Conservation (phyloP, 805 yeast species). For the Metschnikowia vanudenii region DNA sequence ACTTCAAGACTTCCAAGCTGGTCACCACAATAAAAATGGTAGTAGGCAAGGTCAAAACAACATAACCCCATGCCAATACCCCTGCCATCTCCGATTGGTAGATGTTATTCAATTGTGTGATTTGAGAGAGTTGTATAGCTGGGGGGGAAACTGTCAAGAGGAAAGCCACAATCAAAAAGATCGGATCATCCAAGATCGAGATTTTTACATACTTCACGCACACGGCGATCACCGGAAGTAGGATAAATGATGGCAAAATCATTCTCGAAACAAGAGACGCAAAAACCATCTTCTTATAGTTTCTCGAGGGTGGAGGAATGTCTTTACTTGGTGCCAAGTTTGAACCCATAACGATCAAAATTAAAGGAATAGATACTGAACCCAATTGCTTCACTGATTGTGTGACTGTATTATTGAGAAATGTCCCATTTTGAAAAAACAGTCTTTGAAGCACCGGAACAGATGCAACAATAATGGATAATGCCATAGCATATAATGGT, state of each 20-base stretch:
- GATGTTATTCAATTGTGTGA: slow-evolving; percentile 71
- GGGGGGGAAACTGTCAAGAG: slow-evolving; percentile 78
- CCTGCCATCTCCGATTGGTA: slow-evolving; percentile 83
- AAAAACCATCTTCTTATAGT: slow-evolving; percentile 59
- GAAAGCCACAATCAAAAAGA: slow-evolving; percentile 73
- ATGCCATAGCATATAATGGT: slow-evolving; percentile 76
- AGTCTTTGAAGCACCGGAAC: slow-evolving; percentile 54
- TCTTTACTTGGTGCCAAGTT: slow-evolving; percentile 69
- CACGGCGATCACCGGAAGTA: slow-evolving; percentile 64
- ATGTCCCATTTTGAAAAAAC: slow-evolving; percentile 57
- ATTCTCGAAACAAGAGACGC: slow-evolving; percentile 74
- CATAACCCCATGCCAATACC: slow-evolving; percentile 80
- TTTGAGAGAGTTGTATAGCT: slow-evolving; percentile 79
- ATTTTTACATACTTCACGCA: slow-evolving; percentile 62
- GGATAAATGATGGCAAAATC: slow-evolving; percentile 69
- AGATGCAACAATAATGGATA: slow-evolving; percentile 68
- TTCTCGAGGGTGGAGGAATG: slow-evolving; percentile 61
- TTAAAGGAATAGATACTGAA: slow-evolving; percentile 73
- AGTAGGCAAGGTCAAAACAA: slow-evolving; percentile 69
- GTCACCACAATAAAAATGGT: slow-evolving; percentile 70
- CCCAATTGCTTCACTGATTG: slow-evolving; percentile 66
- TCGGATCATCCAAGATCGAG: slow-evolving; percentile 78
- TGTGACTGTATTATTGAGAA: slow-evolving; percentile 63
- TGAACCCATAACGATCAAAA: slow-evolving; percentile 75
- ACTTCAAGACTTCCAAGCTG: slow-evolving; percentile 58